Percentiles rank a stretch among this genome's conserved stretches.
These are phyloP conservation scores for Blastobotrys robertii DNA, from an alignment of 805 yeast species.

Conservation along the genomic window DNA sequence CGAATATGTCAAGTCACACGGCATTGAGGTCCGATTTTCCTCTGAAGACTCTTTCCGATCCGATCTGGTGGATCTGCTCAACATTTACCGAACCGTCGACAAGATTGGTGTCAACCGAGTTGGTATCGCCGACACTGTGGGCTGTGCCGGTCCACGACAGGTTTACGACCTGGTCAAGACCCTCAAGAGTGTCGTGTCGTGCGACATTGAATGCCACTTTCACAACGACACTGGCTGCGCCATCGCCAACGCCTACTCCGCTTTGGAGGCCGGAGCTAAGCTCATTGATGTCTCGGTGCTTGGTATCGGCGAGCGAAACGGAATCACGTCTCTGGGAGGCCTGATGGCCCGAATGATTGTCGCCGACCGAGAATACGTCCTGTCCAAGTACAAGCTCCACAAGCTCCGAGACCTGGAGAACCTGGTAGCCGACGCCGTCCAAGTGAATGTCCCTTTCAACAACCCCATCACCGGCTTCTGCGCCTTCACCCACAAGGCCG, in stretches of 20 bases:
- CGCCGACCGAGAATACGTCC: slow-evolving; percentile 92
- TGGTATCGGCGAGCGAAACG: slow-evolving; percentile 98
- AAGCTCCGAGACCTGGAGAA: slow-evolving; percentile 93
- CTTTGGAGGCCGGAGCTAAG: slow-evolving; percentile 94
- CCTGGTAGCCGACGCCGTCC: slow-evolving; percentile 94
- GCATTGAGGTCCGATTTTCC: slow-evolving; percentile 92
- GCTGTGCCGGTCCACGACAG: slow-evolving; percentile 98
- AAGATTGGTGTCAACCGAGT: slow-evolving; percentile 97
- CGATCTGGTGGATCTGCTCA: slow-evolving; percentile 87
- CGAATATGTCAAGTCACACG: slow-evolving; percentile 93
- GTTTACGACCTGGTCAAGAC: slow-evolving; percentile 95
- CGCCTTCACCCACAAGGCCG: slow-evolving; percentile 99
- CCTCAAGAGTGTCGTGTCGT: slow-evolving; percentile 81
- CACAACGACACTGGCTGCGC: slow-evolving; percentile 99
- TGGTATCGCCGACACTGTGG: slow-evolving; percentile 98
- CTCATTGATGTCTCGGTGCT: slow-evolving; percentile 90
- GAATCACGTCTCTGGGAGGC: slow-evolving; percentile 96
- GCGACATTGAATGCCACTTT: slow-evolving; percentile 98
- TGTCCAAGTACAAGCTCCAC: slow-evolving; percentile 89
- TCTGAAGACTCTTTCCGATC: slow-evolving; percentile 97
- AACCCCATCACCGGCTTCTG: slow-evolving; percentile 99
- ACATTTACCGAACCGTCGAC: slow-evolving; percentile 93
- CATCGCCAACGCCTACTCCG: slow-evolving; percentile 96
- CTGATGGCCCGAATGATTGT: slow-evolving; percentile 99
- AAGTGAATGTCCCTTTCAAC: slow-evolving; percentile 94